Evolutionary conservation across 2,329 filamentous ascomycete species (phyloP), one percentile per base, ranked within the genome.

Genomic region (Neonectria coccinea): DNA sequence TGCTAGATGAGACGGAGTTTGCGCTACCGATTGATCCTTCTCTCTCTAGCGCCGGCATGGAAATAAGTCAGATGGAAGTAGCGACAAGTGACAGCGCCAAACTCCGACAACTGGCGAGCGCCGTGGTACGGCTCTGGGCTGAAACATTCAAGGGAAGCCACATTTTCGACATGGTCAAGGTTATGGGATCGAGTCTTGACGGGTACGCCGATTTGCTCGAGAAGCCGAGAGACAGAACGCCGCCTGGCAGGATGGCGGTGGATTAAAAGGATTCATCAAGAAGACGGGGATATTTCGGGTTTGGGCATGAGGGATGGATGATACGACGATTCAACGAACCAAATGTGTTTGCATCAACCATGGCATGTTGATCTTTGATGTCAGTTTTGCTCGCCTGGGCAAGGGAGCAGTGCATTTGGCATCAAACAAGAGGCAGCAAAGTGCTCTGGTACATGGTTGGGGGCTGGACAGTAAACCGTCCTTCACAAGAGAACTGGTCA

Each of bases 1-100:
- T 89, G 82, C 78, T 89, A 11, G 85, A 88, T 68, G 87, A 89
- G 75, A 89, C 87, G 0, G 86, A 89, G 69, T 89, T 88, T 67
- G 86, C 86, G 7, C 85, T 88, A 4, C 85, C 86, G 1, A 83
- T 88, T 47, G 86, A 89, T 54, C 85, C 86, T 3, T 86, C 85
- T 3, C 78, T 88, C 16, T 79, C 82, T 0, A 82, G 79, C 5
- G 76, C 76, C 18, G 75, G 75, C 16, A 74, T 76, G 42, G 78
- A 75, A 8, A 59, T 66, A 74, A 80, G 70, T 67, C 80, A 67
- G 74, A 78, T 79, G 65, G 84, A 86, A 51, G 76, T 81, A 44
- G 79, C 79, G 20, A 77, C 80, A 11, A 84, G 79, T 58, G 85
- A 88, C 67, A 79, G 81, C 42, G 78, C 80, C 18, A 86, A 85